Evolutionary conservation across 176 grass and related monocot species (phyloP).

Genomic region (Poa pratensis): DNA sequence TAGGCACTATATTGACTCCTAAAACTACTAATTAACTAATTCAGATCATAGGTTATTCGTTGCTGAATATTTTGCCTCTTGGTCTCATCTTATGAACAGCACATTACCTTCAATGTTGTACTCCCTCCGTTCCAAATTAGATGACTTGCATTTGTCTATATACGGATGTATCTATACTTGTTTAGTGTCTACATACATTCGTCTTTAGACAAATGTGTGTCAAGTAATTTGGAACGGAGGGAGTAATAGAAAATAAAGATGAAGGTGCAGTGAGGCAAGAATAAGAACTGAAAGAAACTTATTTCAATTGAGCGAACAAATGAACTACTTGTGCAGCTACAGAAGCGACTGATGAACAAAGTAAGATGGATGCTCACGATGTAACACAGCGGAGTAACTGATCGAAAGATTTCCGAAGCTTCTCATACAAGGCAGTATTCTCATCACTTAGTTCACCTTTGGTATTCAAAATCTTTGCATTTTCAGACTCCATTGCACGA

Average conservation of each 20-base stretch:
- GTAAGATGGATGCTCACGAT: constrained; percentile 54
- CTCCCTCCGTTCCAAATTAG: no score
- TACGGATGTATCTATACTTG: no score
- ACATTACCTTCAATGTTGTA: not conserved
- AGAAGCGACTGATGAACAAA: not conserved
- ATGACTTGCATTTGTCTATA: no score
- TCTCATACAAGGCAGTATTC: constrained; percentile 71
- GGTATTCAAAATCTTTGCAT: constrained; percentile 85
- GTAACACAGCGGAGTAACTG: constrained; percentile 66
- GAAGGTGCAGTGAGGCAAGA: not conserved
- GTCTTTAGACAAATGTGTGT: no score
- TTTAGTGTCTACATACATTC: no score
- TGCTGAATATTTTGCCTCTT: not conserved
- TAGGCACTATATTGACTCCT: constrained; percentile 17
- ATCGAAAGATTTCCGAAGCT: constrained; percentile 70
- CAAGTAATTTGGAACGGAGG: no score
- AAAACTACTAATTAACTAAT: constrained; percentile 19
- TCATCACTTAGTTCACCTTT: constrained; percentile 95
- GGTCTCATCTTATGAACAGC: not conserved
- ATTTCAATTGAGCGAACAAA: constrained; percentile 18
- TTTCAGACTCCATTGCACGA: constrained; percentile 76
- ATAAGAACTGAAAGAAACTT: constrained; percentile 11
- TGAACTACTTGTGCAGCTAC: not conserved
- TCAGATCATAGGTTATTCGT: constrained; percentile 14
- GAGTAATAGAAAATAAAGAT: constrained; percentile 5